Evolutionary conservation across 2,329 filamentous ascomycete genomes (phyloP), one percentile per base, ranked within the genome.

Genomic region (Macrophomina tecta): DNA sequence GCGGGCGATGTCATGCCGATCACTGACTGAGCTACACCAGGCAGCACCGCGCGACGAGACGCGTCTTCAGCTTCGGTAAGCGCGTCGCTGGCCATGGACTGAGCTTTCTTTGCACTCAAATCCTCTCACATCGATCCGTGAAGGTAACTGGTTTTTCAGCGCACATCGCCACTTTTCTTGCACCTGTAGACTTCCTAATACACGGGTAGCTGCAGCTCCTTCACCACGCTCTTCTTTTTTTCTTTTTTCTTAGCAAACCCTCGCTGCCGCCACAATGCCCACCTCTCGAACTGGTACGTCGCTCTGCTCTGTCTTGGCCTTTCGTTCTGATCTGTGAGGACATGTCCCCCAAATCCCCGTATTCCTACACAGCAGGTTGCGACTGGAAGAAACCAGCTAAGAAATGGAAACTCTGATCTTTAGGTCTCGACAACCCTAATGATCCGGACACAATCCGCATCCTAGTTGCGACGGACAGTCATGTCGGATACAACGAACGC

Each of bases 401-500:
- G 23, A 23, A n/a, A 45, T 28, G 36, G 46, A 18, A 23, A 14
- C 49, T 69, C 74, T 30, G 74, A 65, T 49, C n/a, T 36, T 4
- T 18, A 18, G 45, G 12, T 34, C 7, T 58, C 85, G 86, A 62
- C 30, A 49, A 62, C 9, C 58, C 58, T 7, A 48, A 62, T 12
- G 63, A 82, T 63, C 80, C 91, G 72, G 93, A 99, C 81, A 97
- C 93, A 0, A 97, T 99, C 75, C 92, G 93, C 70, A 95, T 99
- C 71, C 89, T 99, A 45, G 86, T 99, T 68, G 90, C 95, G 46
- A 98, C 94, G 16, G 95, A 99, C 78, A 98, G 96, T 73, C 95
- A 99, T 90, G 95, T 99, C 68, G 95, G 95, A 63, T 98, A 93
- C 80, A 92, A 93, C 75, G 95, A 99, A 80, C 90, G 94, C 73